Evolutionary conservation across 371 early-diverging fungal genomes (phyloP).

Genomic region (Blakeslea trispora): DNA sequence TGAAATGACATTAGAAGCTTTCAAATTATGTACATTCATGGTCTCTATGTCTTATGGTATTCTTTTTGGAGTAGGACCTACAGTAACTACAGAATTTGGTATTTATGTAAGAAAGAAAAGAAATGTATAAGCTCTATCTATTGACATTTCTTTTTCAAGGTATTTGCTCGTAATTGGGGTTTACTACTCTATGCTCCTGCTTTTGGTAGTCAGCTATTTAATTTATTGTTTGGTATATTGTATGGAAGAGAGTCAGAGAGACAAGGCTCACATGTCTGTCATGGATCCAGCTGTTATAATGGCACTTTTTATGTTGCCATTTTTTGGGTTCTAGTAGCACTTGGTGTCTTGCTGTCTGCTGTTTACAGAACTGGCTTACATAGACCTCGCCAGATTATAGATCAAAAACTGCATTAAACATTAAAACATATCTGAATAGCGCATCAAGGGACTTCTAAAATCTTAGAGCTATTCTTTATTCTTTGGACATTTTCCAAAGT

Average conservation of each 20-base stretch:
- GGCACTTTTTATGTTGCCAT: constrained; percentile 18
- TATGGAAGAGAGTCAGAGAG: constrained; percentile 22
- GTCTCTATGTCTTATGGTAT: constrained; percentile 31
- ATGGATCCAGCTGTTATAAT: constrained; percentile 22
- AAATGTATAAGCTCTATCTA: neutral
- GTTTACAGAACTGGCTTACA: constrained; percentile 17
- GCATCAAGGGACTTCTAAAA: too few species aligned
- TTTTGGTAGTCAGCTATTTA: constrained; percentile 32
- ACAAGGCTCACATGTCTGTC: constrained; percentile 20
- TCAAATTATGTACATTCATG: constrained; percentile 25
- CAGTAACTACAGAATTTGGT: constrained; percentile 30
- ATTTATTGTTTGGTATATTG: constrained; percentile 26
- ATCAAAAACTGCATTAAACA: neutral
- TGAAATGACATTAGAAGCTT: constrained; percentile 4
- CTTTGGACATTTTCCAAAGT: too few species aligned
- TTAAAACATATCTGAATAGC: too few species aligned
- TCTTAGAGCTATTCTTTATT: too few species aligned
- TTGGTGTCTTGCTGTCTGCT: constrained; percentile 9
- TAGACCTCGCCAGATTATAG: constrained; percentile 3
- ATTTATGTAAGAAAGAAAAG: constrained; percentile 21
- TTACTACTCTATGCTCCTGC: constrained; percentile 34
- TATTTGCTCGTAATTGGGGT: constrained; percentile 37
- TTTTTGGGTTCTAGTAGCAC: constrained; percentile 2
- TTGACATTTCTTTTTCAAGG: constrained; percentile 11
- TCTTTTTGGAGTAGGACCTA: constrained; percentile 31